Conservation (phyloP, 495 filamentous ascomycete genomes). For the Annulohypoxylon moriforme region DNA sequence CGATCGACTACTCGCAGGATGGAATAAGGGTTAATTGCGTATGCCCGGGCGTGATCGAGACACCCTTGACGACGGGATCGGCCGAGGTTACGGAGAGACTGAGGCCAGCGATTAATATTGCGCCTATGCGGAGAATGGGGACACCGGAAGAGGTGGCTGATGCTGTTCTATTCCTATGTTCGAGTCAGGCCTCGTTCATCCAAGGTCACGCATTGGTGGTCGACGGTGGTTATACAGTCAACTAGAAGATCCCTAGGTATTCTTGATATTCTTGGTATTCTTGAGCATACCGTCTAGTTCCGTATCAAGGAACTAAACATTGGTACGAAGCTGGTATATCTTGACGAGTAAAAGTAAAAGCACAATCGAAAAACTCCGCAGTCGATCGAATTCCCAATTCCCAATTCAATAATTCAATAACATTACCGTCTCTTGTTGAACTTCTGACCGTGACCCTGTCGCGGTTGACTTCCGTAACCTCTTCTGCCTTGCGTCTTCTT, state of each 20-base stretch:
- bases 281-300: constrained; percentile 1
- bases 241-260: constrained; percentile 22
- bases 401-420: not conserved
- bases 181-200: constrained; percentile 61
- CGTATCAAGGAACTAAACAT: constrained; percentile 1
- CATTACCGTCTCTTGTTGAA: constrained; percentile 39
- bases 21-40: constrained; percentile 65
- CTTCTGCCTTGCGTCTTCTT: constrained; percentile 84
- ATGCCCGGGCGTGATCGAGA: constrained; percentile 64
- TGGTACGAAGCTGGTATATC: constrained; percentile 38
- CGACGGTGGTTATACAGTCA: constrained; percentile 65
- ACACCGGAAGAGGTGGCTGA: constrained; percentile 62
- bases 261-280: not conserved
- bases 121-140: constrained; percentile 65
- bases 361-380: constrained; percentile 18
- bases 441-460: constrained; percentile 54
- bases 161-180: constrained; percentile 62
- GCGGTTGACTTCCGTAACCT: constrained; percentile 77
- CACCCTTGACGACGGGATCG: constrained; percentile 58
- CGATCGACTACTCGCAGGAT: constrained; percentile 63
- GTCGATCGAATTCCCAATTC: not conserved
- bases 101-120: constrained; percentile 57
- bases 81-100: constrained; percentile 50
- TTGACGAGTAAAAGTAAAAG: constrained; percentile 20
- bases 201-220: constrained; percentile 65